Conservation (phyloP, 768 basidiomycete genomes). For the Tricholoma sp. region DNA sequence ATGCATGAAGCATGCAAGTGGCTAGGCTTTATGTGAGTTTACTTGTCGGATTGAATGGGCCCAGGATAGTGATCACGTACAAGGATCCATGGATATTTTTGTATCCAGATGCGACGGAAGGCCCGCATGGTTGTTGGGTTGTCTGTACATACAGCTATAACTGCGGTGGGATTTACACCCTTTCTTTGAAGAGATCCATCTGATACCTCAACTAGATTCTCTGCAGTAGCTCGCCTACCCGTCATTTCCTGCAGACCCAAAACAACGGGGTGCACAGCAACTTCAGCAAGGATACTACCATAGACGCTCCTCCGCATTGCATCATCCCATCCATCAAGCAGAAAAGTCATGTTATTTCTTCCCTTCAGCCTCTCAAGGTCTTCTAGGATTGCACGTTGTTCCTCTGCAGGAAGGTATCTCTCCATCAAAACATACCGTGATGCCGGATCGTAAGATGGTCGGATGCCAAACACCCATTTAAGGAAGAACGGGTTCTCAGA, state of each 20-base stretch:
- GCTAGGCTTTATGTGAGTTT: conserved; percentile 10
- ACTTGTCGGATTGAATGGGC: not conserved
- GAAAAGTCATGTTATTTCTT: not conserved
- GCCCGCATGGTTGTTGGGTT: conserved; percentile 17
- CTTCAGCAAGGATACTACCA: conserved; percentile 3
- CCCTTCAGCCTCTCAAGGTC: not conserved
- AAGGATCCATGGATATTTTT: not conserved
- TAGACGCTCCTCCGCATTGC: conserved; percentile 1
- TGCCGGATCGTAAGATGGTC: not conserved
- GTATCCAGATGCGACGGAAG: conserved; percentile 7
- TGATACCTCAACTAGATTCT: conserved; percentile 14
- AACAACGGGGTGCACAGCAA: not conserved
- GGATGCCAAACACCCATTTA: not conserved
- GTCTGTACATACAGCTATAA: conserved; percentile 6
- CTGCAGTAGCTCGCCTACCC: conserved; percentile 10
- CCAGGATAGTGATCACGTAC: not conserved
- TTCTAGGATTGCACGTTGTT: not conserved
- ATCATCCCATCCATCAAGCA: conserved; percentile 8
- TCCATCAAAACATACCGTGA: not conserved
- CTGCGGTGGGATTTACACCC: conserved; percentile 7
- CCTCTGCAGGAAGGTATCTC: conserved; percentile 3
- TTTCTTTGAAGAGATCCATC: not conserved
- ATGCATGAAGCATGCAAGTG: conserved; percentile 26
- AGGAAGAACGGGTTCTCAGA: not conserved
- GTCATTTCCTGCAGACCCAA: not conserved